phyloP scores from a whole-genome alignment of 371 early-diverging fungal genomes.

The Mortierella polycephala region DNA sequence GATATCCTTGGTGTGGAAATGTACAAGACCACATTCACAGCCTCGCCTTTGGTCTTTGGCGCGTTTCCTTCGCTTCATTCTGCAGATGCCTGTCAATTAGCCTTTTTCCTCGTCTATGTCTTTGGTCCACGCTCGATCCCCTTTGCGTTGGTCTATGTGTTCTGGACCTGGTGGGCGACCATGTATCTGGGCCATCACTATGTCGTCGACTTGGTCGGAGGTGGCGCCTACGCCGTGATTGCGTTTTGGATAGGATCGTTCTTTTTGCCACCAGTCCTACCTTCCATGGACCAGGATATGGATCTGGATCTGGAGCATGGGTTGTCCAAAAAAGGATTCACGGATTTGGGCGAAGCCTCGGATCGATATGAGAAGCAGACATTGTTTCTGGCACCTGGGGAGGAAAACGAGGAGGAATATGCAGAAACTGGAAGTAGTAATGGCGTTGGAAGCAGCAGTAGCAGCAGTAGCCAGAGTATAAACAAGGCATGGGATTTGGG shows the following conservation, averaged over 20 bases:
- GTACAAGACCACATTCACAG: slow-evolving; percentile 74
- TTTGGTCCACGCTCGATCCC: slow-evolving; percentile 64
- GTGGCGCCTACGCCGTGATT: slow-evolving; percentile 71
- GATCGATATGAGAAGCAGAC: slow-evolving; percentile 23
- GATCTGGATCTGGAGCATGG: not conserved
- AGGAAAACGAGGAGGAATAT: slow-evolving; percentile 2
- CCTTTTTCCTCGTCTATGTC: slow-evolving; percentile 64
- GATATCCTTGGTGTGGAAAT: slow-evolving; percentile 70
- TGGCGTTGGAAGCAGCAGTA: not conserved
- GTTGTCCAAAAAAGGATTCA: not conserved
- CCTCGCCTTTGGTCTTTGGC: slow-evolving; percentile 81
- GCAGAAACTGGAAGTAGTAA: not conserved
- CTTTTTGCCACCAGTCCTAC: slow-evolving; percentile 50
- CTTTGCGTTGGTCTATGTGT: slow-evolving; percentile 61
- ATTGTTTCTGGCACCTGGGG: slow-evolving; percentile 13
- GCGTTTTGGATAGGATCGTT: slow-evolving; percentile 60
- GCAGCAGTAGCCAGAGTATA: not conserved
- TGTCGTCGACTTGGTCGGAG: slow-evolving; percentile 77
- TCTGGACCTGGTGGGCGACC: slow-evolving; percentile 83
- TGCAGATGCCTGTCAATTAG: slow-evolving; percentile 74
- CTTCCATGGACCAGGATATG: slow-evolving; percentile 23
- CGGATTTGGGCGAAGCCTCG: slow-evolving; percentile 13
- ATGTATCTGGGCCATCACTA: slow-evolving; percentile 84
- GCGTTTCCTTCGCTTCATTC: slow-evolving; percentile 83
- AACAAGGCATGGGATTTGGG: not conserved